Base-by-base conservation (phyloP, 345 rosid genomes). In the Orychophragmus violaceus region DNA sequence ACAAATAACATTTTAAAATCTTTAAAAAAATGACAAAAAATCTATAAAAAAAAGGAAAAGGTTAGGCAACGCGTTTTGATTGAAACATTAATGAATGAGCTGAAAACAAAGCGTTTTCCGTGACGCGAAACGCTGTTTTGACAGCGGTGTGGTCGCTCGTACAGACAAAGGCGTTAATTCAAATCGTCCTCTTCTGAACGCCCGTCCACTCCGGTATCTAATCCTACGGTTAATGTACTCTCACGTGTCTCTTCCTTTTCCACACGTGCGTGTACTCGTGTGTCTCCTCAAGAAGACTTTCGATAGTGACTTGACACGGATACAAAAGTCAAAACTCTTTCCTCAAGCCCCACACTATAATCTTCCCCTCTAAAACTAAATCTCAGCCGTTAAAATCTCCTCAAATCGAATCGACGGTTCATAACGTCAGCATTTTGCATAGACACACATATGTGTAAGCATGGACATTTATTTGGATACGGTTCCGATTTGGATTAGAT, bases 211-310 rank as follows among this genome's bases (percentile, higher is more conserved):
- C 57, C 3, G 1, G 30, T 16, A 1, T 16, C 3, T 13, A 62
- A 80, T 75, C 84, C 75, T 51, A 80, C 84, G 86, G 84, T 33
- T 57, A 28, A 2, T 24, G 65, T 36, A 23, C 65, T 8, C 68
- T 66, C 70, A 70, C 64, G 64, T 61, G 64, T 65, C 54, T 25
- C 64, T 25, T 42, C 67, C 62, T 32, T 48, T 69, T 64, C 58
- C 67, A 66, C 76, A 66, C 78, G 80, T 75, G 71, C 50, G 30
- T 55, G 57, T 71, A 67, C 71, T 56, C 87, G 81, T 76, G 87
- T 55, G 83, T 51, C 69, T 30, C 16, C 45, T 68, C 49, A 77
- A 78, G 76, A 82, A 72, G 8, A 50, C 76, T 50, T 64, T 49
- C 65, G 72, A 66, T 8, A 66, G 58, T 5, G 67, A 65, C 77